A percentile compares a stretch with the other conserved stretches of the same genome.
phyloP scores from a whole-genome alignment of 2,329 filamentous ascomycete species.

The Colletotrichum viniferum region DNA sequence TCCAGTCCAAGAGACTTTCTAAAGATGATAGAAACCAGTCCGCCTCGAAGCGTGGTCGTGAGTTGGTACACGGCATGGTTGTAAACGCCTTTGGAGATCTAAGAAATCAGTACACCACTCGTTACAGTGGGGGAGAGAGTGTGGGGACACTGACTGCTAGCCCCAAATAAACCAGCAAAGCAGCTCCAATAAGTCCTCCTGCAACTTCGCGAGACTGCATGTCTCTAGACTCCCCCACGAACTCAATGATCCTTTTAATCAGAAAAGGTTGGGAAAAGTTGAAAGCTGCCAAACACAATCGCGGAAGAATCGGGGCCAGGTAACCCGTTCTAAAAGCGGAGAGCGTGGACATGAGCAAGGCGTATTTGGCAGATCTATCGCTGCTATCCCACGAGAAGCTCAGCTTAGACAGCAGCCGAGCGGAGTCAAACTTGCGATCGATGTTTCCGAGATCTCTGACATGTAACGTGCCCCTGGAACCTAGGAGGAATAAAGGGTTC shows the following conservation, averaged over 20 bases:
- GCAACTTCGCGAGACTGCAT: not conserved
- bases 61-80: constrained; percentile 24
- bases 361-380: not conserved
- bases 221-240: not conserved
- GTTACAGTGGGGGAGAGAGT: not conserved
- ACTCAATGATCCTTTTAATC: constrained; percentile 12
- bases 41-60: constrained; percentile 27
- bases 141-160: constrained; percentile 1
- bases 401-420: not conserved
- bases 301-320: not conserved
- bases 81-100: constrained; percentile 9
- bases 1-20: constrained; percentile 21
- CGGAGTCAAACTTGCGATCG: constrained; percentile 1
- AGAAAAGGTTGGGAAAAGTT: constrained; percentile 19
- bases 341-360: not conserved
- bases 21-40: constrained; percentile 22
- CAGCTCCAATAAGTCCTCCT: constrained; percentile 18
- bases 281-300: constrained; percentile 5
- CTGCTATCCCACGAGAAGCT: not conserved
- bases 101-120: not conserved
- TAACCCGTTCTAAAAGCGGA: not conserved
- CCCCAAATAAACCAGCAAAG: constrained; percentile 24
- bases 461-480: constrained; percentile 17
- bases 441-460: constrained; percentile 17
- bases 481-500: constrained; percentile 31